These are phyloP conservation scores for Hura crepitans DNA, from an alignment of 441 rosid genomes.

Conservation along the genomic window DNA sequence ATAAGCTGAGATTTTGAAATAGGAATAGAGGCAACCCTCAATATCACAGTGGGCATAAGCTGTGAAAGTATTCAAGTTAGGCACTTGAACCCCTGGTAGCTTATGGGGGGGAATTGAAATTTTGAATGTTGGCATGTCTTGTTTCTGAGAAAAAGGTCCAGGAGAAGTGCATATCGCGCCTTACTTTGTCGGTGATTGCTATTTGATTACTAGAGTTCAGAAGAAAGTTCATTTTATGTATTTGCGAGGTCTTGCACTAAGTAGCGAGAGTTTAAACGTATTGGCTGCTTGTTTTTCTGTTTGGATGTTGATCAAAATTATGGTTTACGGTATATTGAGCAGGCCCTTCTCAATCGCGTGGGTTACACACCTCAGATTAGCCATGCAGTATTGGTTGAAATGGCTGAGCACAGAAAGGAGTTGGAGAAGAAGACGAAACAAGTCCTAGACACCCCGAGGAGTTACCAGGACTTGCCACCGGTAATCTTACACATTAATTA, in stretches of 20 bases:
- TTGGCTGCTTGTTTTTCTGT: background rate
- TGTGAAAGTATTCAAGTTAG: background rate
- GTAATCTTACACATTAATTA: slow-evolving; percentile 33
- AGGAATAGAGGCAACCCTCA: background rate
- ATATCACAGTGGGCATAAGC: background rate
- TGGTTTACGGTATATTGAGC: slow-evolving; percentile 17
- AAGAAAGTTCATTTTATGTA: background rate
- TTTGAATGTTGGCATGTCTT: background rate
- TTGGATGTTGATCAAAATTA: background rate
- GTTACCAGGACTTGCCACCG: slow-evolving; percentile 96
- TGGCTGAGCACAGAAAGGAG: slow-evolving; percentile 82
- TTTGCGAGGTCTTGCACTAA: background rate
- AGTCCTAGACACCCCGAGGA: slow-evolving; percentile 75
- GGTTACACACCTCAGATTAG: slow-evolving; percentile 84
- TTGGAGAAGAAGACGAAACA: slow-evolving; percentile 90
- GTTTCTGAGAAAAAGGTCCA: background rate
- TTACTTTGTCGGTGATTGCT: background rate
- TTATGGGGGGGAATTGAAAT: background rate
- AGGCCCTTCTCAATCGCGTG: slow-evolving; percentile 82
- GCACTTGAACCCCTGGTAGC: background rate
- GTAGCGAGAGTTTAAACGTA: slow-evolving; percentile 1
- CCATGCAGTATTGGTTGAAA: slow-evolving; percentile 79
- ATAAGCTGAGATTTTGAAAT: too few species aligned
- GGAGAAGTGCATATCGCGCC: background rate
- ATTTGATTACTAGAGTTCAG: background rate